phyloP scores from a whole-genome alignment of 164 flowering plant genomes.

The Aristolochia contorta region DNA sequence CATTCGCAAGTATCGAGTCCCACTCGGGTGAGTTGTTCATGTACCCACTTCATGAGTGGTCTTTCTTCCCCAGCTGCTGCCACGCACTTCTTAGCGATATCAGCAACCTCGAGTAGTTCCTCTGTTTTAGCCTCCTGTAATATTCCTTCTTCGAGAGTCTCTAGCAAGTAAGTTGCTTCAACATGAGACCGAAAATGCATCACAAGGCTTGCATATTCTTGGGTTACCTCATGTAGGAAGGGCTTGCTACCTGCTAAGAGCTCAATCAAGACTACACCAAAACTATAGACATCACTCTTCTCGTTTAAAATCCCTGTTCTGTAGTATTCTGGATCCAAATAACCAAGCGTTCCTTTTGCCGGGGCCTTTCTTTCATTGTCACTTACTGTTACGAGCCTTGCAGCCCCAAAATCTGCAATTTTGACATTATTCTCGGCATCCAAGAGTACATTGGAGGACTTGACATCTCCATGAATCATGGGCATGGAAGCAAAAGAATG shows the following conservation, averaged over 20 bases:
- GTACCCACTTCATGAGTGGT: slow-evolving; percentile 1
- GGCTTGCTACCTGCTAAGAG: slow-evolving; percentile 10
- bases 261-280: slow-evolving; percentile 9
- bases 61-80: slow-evolving; percentile 7
- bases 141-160: neutral
- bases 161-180: neutral
- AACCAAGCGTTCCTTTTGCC: slow-evolving; percentile 9
- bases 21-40: too few relatives aligned
- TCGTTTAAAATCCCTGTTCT: slow-evolving; percentile 6
- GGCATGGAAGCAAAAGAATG: slow-evolving; percentile 12
- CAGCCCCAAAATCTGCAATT: slow-evolving; percentile 9
- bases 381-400: slow-evolving; percentile 4
- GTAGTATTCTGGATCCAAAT: slow-evolving; percentile 8
- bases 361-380: neutral
- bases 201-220: slow-evolving; percentile 1
- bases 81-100: slow-evolving; percentile 8
- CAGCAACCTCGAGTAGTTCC: slow-evolving; percentile 4
- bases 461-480: slow-evolving; percentile 10
- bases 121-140: slow-evolving; percentile 1
- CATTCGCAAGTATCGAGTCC: too few relatives aligned
- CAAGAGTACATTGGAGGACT: slow-evolving; percentile 7
- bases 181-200: slow-evolving; percentile 1
- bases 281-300: slow-evolving; percentile 14
- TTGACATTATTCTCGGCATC: slow-evolving; percentile 4
- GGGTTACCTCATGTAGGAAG: neutral